Conservation (phyloP, 2,329 filamentous ascomycete species). For the Talaromyces sp. region DNA sequence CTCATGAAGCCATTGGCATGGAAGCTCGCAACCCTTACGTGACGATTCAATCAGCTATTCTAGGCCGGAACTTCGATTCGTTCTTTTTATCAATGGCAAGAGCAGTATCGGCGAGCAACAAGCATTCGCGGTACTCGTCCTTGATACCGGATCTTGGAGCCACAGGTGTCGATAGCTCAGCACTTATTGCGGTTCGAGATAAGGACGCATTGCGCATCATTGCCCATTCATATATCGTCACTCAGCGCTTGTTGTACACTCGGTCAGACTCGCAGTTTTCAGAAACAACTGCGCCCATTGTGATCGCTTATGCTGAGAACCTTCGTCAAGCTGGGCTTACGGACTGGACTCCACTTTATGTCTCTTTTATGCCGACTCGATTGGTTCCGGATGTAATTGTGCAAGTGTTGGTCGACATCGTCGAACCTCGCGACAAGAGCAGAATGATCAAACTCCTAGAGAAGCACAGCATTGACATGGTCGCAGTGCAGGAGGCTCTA, state of each 20-base stretch:
- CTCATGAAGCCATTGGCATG: conserved; percentile 33
- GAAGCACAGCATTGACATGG: conserved; percentile 67
- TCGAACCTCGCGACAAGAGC: conserved; percentile 61
- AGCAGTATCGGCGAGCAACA: conserved; percentile 37
- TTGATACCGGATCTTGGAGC: conserved; percentile 43
- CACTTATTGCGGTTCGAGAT: conserved; percentile 39
- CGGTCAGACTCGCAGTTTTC: conserved; percentile 52
- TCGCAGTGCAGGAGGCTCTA: conserved; percentile 70
- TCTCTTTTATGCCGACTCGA: conserved; percentile 66
- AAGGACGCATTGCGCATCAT: conserved; percentile 65
- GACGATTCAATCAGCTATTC: conserved; percentile 43
- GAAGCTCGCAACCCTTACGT: conserved; percentile 45
- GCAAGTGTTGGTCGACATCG: conserved; percentile 70
- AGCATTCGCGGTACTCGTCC: conserved; percentile 25
- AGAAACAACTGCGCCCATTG: conserved; percentile 61
- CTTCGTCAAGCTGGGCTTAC: conserved; percentile 69
- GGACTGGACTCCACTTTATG: conserved; percentile 82
- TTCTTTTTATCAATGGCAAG: conserved; percentile 42
- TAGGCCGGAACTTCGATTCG: conserved; percentile 40
- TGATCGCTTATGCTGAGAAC: conserved; percentile 78
- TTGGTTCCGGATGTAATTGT: conserved; percentile 69
- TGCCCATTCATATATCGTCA: conserved; percentile 63
- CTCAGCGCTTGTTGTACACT: conserved; percentile 57
- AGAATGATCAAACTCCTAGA: conserved; percentile 71
- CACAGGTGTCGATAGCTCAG: conserved; percentile 52